Evolutionary conservation across 225 moss, liverwort and hornwort species (phyloP), one percentile per base, ranked within the genome.

Genomic region (Pseudoscleropodium purum): DNA sequence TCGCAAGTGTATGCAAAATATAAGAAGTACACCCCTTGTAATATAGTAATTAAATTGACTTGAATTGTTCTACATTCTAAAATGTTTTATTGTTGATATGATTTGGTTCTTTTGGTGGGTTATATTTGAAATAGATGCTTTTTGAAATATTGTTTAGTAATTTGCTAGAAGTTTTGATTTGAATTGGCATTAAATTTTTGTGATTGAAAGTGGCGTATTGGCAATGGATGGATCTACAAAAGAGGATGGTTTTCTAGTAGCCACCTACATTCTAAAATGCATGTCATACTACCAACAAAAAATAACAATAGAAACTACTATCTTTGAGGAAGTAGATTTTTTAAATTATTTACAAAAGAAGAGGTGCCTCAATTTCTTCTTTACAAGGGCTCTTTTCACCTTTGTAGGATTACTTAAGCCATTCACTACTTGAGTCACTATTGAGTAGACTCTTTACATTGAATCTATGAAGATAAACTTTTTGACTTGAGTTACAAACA

Each of bases 391-490:
- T 18, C 3, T 75, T 47, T 47, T 18, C 1, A 75, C 7, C 47
- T 30, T 31, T 47, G 7, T 20, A 75, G 2, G 17, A 75, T 49
- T 33, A 33, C 0, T 75, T 7, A 49, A 75, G 75, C 75, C 49
- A 11, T 12, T 33, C 11, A 19, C 20, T 1, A 51, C 51, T 51
- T 51, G 13, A 20, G 2, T 12, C 0, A 0, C 8, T 51, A 13
- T 33, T 33, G 20, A 76, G 0, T 0, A 33, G 0, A 51, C 1
- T 76, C 7, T 76, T 33, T 21, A 51, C 21, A 20, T 20, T 19
- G 51, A 75, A 75, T 33, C 1, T 0, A 0, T 49, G 33, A 21
- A 2, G 5, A 75, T 12, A 18, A 75, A 4, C 0, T 13, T 51
- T 33, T 76, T 34, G 2, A 51, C 7, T 7, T 3, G 8, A 21